Evolutionary conservation across 2,329 filamentous ascomycete genomes (phyloP).

Genomic region (Colletotrichum eremochloae): DNA sequence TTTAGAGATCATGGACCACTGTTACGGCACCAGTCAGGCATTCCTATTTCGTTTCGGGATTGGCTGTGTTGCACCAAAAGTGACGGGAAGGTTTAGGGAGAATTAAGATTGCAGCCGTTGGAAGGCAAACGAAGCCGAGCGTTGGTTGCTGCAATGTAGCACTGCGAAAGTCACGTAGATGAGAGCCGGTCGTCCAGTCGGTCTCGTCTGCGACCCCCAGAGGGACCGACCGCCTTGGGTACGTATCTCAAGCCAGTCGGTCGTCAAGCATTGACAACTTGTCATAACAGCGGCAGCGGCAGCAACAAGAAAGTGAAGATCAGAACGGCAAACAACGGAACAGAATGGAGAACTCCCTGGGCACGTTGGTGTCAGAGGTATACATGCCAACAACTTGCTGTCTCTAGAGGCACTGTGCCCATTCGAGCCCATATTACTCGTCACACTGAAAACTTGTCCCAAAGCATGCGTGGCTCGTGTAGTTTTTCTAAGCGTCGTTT

Average conservation of each 20-base stretch:
- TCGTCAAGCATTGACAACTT: background rate
- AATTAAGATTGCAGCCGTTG: constrained; percentile 19
- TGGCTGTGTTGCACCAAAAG: background rate
- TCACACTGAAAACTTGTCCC: background rate
- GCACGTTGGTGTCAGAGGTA: constrained; percentile 9
- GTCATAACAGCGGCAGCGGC: background rate
- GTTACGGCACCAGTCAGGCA: background rate
- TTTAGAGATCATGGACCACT: background rate
- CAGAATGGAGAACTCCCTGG: constrained; percentile 28
- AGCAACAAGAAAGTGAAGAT: constrained; percentile 6
- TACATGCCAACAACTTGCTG: constrained; percentile 26
- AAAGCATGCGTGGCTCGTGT: too few relatives aligned
- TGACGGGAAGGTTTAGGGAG: background rate
- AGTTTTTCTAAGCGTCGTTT: too few relatives aligned
- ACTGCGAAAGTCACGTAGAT: constrained; percentile 24
- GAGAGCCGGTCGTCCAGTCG: background rate
- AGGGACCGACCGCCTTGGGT: too few relatives aligned
- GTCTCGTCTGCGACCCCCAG: too few relatives aligned
- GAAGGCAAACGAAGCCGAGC: background rate
- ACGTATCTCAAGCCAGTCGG: too few relatives aligned
- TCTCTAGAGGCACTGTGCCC: constrained; percentile 30
- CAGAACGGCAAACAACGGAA: constrained; percentile 34
- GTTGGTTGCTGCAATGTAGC: constrained; percentile 14
- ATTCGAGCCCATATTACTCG: constrained; percentile 35
- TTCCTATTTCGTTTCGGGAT: background rate